phyloP scores from a whole-genome alignment of 176 grass and related monocot genomes.

The Puya raimondii region DNA sequence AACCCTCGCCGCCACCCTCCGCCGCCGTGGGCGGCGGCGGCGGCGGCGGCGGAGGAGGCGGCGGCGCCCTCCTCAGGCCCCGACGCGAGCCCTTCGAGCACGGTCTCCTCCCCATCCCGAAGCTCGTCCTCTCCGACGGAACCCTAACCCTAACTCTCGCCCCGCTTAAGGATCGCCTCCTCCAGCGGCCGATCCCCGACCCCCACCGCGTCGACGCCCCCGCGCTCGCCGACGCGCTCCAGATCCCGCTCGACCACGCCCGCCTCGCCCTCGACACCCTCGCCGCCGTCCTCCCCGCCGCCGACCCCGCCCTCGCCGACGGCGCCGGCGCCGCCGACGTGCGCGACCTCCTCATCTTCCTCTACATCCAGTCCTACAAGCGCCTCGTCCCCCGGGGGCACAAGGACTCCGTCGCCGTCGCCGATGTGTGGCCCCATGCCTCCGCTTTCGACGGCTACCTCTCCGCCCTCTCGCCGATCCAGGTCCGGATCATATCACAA shows the following conservation, averaged over 20 bases:
- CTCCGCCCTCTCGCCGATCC: slow-evolving; percentile 83
- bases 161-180: slow-evolving; percentile 62
- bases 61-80: slow-evolving; percentile 43
- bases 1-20: slow-evolving; percentile 26
- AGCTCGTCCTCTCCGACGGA: slow-evolving; percentile 79
- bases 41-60: background rate
- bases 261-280: slow-evolving; percentile 65
- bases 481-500: slow-evolving; percentile 35
- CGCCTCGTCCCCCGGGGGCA: slow-evolving; percentile 66
- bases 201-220: slow-evolving; percentile 38
- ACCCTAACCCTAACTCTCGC: slow-evolving; percentile 47
- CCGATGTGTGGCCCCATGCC: slow-evolving; percentile 90
- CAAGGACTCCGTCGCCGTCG: slow-evolving; percentile 79
- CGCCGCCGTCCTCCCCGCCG: slow-evolving; percentile 52
- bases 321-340: slow-evolving; percentile 35
- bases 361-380: slow-evolving; percentile 89
- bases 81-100: slow-evolving; percentile 87
- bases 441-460: slow-evolving; percentile 95
- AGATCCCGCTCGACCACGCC: slow-evolving; percentile 76
- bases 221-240: slow-evolving; percentile 54
- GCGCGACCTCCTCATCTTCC: slow-evolving; percentile 72
- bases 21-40: background rate
- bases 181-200: slow-evolving; percentile 6
- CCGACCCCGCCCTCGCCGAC: slow-evolving; percentile 39
- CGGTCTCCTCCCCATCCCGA: slow-evolving; percentile 79